Conservation (phyloP, 1,139 yeast species). For the Yamadazyma blattariae region DNA sequence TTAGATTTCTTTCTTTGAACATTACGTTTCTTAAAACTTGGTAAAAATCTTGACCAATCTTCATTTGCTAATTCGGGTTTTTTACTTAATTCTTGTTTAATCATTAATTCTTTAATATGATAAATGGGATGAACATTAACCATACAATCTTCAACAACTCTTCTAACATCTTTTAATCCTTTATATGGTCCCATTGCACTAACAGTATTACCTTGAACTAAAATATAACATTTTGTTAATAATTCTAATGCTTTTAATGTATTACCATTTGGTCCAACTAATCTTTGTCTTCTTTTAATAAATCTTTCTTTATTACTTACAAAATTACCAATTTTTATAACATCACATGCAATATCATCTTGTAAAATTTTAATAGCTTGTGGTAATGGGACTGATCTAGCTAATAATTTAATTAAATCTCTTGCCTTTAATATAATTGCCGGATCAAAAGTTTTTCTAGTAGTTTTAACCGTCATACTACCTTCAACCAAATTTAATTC, state of each 20-base stretch:
- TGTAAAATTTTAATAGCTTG: conserved; percentile 90
- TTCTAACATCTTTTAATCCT: conserved; percentile 87
- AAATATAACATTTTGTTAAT: conserved; percentile 86
- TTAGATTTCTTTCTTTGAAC: conserved; percentile 75
- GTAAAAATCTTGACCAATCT: conserved; percentile 96
- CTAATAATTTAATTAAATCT: conserved; percentile 87
- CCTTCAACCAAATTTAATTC: conserved; percentile 92
- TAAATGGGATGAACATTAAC: conserved; percentile 93
- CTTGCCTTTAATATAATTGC: conserved; percentile 91
- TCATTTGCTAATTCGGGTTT: conserved; percentile 94
- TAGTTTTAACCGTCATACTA: conserved; percentile 94
- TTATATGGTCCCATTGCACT: conserved; percentile 96
- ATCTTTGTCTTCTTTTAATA: conserved; percentile 91
- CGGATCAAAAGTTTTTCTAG: conserved; percentile 94
- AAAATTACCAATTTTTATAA: conserved; percentile 87
- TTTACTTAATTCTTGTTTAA: conserved; percentile 89
- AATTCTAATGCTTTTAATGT: conserved; percentile 93
- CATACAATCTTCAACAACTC: conserved; percentile 98
- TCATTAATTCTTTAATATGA: conserved; percentile 96
- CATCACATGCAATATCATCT: conserved; percentile 94
- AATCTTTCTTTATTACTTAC: conserved; percentile 91
- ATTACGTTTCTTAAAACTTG: conserved; percentile 94
- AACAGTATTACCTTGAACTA: conserved; percentile 97
- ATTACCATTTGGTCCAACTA: conserved; percentile 96
- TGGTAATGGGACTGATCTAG: conserved; percentile 96